These are phyloP conservation scores for Penicillium steckii DNA, from an alignment of 495 filamentous ascomycete genomes.

Conservation along the genomic window DNA sequence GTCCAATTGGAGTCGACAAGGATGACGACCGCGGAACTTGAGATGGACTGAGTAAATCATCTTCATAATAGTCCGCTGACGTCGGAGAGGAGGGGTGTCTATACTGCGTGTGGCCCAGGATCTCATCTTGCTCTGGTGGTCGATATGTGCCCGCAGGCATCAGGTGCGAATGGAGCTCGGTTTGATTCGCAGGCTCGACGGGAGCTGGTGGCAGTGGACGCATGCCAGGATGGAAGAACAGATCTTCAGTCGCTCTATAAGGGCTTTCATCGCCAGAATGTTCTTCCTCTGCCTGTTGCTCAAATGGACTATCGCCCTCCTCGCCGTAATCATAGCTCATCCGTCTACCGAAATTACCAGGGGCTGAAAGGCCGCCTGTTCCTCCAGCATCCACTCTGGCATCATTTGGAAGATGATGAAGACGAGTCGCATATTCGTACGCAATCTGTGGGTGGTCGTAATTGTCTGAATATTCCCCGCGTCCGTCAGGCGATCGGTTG, in stretches of 20 bases:
- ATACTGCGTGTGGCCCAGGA: conserved; percentile 39
- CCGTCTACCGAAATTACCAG: conserved; percentile 59
- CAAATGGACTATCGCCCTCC: conserved; percentile 53
- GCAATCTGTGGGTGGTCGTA: conserved; percentile 45
- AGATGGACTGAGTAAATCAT: conserved; percentile 42
- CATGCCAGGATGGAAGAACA: conserved; percentile 91
- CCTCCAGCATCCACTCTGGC: conserved; percentile 76
- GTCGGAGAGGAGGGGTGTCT: conserved; percentile 38
- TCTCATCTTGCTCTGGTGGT: conserved; percentile 36
- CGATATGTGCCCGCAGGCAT: conserved; percentile 59
- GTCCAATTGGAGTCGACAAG: conserved; percentile 73
- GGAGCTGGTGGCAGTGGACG: conserved; percentile 83
- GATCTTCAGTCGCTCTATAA: conserved; percentile 68
- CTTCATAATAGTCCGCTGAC: conserved; percentile 47
- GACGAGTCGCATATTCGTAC: conserved; percentile 57
- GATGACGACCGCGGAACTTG: conserved; percentile 85
- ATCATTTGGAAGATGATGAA: conserved; percentile 51
- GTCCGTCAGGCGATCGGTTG: conserved; percentile 33
- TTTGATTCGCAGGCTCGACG: conserved; percentile 44
- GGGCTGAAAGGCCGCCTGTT: conserved; percentile 80
- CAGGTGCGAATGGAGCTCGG: conserved; percentile 44
- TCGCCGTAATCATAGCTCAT: conserved; percentile 95
- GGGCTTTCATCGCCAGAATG: conserved; percentile 54
- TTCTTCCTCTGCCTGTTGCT: conserved; percentile 49
- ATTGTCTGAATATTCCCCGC: conserved; percentile 35